A percentile compares a stretch with the other conserved stretches of the same genome.
These are phyloP conservation scores for Tylopilus sp. DNA, from an alignment of 1,284 basidiomycete genomes.

Conservation along the genomic window DNA sequence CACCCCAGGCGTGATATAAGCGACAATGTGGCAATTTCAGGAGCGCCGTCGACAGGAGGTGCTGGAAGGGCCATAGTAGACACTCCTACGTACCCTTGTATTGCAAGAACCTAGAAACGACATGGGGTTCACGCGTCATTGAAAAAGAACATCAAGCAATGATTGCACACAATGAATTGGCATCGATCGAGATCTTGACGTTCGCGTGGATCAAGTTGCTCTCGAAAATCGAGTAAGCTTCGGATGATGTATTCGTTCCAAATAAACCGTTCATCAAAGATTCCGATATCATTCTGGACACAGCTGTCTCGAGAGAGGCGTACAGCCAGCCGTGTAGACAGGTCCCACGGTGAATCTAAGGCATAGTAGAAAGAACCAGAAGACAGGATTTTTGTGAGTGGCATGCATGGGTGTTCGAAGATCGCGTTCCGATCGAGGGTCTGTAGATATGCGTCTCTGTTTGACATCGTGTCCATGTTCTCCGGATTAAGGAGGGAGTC, in stretches of 20 bases:
- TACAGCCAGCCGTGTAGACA: slow-evolving; percentile 75
- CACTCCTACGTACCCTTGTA: slow-evolving; percentile 88
- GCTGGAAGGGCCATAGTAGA: slow-evolving; percentile 68
- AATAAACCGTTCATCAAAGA: slow-evolving; percentile 79
- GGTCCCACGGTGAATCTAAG: slow-evolving; percentile 77
- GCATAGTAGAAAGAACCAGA: slow-evolving; percentile 95
- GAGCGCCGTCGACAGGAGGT: slow-evolving; percentile 66
- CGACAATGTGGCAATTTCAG: slow-evolving; percentile 65
- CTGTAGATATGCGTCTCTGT: slow-evolving; percentile 49
- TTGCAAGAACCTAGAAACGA: slow-evolving; percentile 66
- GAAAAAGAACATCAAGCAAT: slow-evolving; percentile 28
- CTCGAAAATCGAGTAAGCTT: slow-evolving; percentile 78
- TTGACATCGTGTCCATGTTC: slow-evolving; percentile 43
- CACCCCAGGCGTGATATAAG: slow-evolving; percentile 87
- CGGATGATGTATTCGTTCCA: slow-evolving; percentile 86
- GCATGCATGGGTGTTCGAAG: slow-evolving; percentile 87
- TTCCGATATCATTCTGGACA: slow-evolving; percentile 51
- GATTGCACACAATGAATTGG: slow-evolving; percentile 69
- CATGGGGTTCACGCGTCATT: slow-evolving; percentile 14
- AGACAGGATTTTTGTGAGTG: slow-evolving; percentile 88
- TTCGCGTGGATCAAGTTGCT: slow-evolving; percentile 66
- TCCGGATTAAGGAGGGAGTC: slow-evolving; percentile 53
- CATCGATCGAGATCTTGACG: slow-evolving; percentile 70
- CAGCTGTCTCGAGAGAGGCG: slow-evolving; percentile 54
- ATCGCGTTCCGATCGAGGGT: slow-evolving; percentile 41